Base-by-base conservation (phyloP, 306 rosid species). In the Trichosanthes cucumerina region DNA sequence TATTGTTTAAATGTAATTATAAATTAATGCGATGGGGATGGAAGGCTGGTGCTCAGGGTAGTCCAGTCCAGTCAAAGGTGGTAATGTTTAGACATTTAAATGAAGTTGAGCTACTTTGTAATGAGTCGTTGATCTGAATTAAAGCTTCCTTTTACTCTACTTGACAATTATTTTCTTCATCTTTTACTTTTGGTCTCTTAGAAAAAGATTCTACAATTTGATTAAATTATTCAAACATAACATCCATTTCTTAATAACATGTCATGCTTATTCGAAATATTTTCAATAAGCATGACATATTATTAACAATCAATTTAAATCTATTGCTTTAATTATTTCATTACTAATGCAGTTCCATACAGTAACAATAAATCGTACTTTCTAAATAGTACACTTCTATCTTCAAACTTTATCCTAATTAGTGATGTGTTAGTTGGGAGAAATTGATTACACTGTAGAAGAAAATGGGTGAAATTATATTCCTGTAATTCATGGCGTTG, bases 1-100 rank as follows among this genome's bases (percentile, higher is more conserved):
- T 36, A 65, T 65, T 65, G 46, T 38, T 36, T 65, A 28, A 28
- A 7, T 65, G 24, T 21, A 65, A 65, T 16, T 3, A 36, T 7
- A 65, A 65, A 65, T 70, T 70, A 70, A 70, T 43, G 76, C 12
- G 18, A 66, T 38, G 72, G 71, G 71, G 44, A 28, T 31, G 70
- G 44, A 63, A 64, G 38, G 19, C 36, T 63, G 5, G 44, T 6
- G 11, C 63, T 9, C 49, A 9, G 14, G 9, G 13, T 44, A 47
- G 54, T 58, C 34, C 70, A 11, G 71, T 6, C 46, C 2, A 64
- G 72, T 26, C 6, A 44, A 64, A 28, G 12, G 64, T 11, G 64
- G 34, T 1, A 24, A 24, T 58, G 34, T 10, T 6, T 36, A 12
- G 65, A 59, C 31, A 33, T 36, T 65, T 36, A 18, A 66, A 39